Evolutionary conservation across 2,329 filamentous ascomycete species (phyloP).

Genomic region (Sporothrix brunneoviolacea): DNA sequence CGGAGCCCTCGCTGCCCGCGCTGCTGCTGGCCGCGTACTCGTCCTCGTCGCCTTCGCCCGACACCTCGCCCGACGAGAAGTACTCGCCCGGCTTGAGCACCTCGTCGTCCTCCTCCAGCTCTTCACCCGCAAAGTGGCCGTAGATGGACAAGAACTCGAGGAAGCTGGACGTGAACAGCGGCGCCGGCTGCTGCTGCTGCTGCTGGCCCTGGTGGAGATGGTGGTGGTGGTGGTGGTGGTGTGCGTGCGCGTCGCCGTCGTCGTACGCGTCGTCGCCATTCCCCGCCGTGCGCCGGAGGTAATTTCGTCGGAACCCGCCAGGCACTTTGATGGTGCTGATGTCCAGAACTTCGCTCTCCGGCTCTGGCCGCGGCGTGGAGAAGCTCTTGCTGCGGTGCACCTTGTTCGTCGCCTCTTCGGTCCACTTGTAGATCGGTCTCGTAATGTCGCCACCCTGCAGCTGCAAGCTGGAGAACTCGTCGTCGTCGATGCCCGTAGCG

Average conservation of each 20-base stretch:
- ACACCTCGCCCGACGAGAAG: slow-evolving; percentile 67
- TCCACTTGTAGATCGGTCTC: slow-evolving; percentile 92
- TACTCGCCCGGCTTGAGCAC: slow-evolving; percentile 82
- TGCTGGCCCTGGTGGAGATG: background rate
- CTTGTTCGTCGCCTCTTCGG: slow-evolving; percentile 71
- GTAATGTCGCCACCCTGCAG: slow-evolving; percentile 94
- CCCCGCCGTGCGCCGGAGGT: slow-evolving; percentile 67
- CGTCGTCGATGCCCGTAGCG: slow-evolving; percentile 41
- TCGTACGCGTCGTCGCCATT: slow-evolving; percentile 31
- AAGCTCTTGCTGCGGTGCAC: slow-evolving; percentile 84
- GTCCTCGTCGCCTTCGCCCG: slow-evolving; percentile 20
- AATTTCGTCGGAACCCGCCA: slow-evolving; percentile 88
- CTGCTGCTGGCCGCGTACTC: slow-evolving; percentile 37
- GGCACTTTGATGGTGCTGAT: slow-evolving; percentile 89
- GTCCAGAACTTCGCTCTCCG: slow-evolving; percentile 73
- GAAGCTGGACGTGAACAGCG: slow-evolving; percentile 83
- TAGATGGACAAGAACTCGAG: slow-evolving; percentile 93
- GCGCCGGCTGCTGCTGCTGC: slow-evolving; percentile 38
- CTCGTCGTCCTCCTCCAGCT: slow-evolving; percentile 94
- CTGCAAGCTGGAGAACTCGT: slow-evolving; percentile 88
- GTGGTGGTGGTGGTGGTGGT: background rate
- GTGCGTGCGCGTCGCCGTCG: slow-evolving; percentile 31
- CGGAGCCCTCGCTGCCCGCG: slow-evolving; percentile 42
- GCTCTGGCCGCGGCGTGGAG: slow-evolving; percentile 65
- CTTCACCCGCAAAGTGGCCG: slow-evolving; percentile 94